A percentile compares a stretch with the other conserved stretches of the same genome.
phyloP scores from a whole-genome alignment of 2,329 filamentous ascomycete species.

The Aquanectria penicillioides region DNA sequence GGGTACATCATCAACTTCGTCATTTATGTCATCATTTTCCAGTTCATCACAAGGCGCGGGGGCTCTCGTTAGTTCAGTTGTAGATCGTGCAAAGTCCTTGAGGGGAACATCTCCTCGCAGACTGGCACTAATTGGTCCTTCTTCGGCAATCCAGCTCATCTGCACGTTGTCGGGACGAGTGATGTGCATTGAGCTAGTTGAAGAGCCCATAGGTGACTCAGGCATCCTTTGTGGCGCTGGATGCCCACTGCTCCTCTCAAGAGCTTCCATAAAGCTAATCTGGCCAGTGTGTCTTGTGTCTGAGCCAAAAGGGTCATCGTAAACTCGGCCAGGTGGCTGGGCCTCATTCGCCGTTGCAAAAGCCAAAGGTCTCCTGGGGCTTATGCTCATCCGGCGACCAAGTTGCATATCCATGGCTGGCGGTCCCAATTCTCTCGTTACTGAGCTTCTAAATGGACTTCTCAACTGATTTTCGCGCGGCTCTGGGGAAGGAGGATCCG shows the following conservation, averaged over 20 bases:
- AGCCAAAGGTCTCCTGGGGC: constrained; percentile 40
- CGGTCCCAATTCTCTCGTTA: constrained; percentile 48
- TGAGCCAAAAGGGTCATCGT: constrained; percentile 45
- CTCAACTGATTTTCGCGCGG: constrained; percentile 60
- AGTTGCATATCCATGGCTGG: constrained; percentile 40
- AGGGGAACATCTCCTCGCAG: constrained; percentile 49
- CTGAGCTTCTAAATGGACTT: constrained; percentile 63
- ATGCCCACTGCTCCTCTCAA: constrained; percentile 40
- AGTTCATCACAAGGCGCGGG: constrained; percentile 19
- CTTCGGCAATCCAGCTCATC: constrained; percentile 56
- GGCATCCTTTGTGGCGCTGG: constrained; percentile 21
- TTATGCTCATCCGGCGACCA: constrained; percentile 41
- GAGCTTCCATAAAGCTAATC: constrained; percentile 46
- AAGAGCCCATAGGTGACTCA: constrained; percentile 38
- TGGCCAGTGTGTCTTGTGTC: constrained; percentile 42
- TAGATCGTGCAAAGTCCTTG: constrained; percentile 36
- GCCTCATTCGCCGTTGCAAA: constrained; percentile 24
- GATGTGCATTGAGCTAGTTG: constrained; percentile 47
- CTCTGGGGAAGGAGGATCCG: constrained; percentile 67
- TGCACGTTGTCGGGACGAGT: constrained; percentile 47
- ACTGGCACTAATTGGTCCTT: constrained; percentile 49
- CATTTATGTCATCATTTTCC: constrained; percentile 15
- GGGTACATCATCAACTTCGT: constrained; percentile 23
- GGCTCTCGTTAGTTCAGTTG: not conserved
- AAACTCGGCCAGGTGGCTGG: constrained; percentile 22